Base-by-base conservation (phyloP, 2,329 filamentous ascomycete genomes). In the Corniculantispora saksenae region DNA sequence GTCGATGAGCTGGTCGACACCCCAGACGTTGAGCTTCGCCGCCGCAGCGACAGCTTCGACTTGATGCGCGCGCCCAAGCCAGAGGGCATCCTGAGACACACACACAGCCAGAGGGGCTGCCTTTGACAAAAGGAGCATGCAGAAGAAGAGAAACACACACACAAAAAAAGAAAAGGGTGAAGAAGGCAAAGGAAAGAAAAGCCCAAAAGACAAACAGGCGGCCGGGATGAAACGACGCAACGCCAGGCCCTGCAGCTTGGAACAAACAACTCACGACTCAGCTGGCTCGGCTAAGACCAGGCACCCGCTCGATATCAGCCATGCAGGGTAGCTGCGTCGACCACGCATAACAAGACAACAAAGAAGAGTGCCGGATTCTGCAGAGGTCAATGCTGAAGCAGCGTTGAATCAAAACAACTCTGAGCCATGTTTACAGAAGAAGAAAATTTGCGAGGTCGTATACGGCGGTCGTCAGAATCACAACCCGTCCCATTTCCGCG, bases 61-160 rank as follows among this genome's bases (percentile, higher is more conserved):
- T 79, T 79, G 70, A 84, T 77, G 68, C 80, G 81, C 67, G 81
- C 78, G 70, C 75, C 79, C 64, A 84, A 72, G 68, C 82, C 80
- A 45, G 72, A 69, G 66, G 79, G 80, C 81, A 83, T 83, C 63
- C 43, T 45, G 27, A 27, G 25, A 47, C 23, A 15, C 23, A n/a
- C n/a, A n/a, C n/a, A n/a, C 38, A 29, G 29, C 17, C 35, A 17
- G 54, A 2, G 38, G 17, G 67, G 63, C 58, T 67, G 61, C 61
- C 68, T 27, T 29, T 35, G 40, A 59, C 43, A 51, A 15, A 45
- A 40, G 25, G 21, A 43, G 32, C 57, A 55, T 35, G 13, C 51
- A n/a, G 23, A 12, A 17, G 25, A 12, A 32, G 10, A 32, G 25
- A 43, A 21, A 15, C 29, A 43, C 6, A 61, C 15, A 9, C 8